These are phyloP conservation scores for Chaetomium fimeti DNA, from an alignment of 495 filamentous ascomycete genomes.

Conservation along the genomic window DNA sequence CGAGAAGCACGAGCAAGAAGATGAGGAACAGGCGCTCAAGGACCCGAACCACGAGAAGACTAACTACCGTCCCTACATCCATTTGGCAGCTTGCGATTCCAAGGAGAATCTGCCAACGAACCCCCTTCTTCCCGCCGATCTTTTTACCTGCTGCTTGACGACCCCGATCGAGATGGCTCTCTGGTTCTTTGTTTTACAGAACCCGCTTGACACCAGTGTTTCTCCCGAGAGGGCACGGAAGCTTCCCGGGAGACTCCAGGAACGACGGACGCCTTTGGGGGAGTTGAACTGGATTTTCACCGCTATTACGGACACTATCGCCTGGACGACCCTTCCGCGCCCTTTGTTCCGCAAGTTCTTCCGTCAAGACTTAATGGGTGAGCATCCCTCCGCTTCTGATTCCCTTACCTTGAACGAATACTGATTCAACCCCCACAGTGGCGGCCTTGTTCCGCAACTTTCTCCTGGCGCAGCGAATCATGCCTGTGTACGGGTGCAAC, in stretches of 20 bases:
- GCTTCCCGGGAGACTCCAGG: constrained; percentile 80
- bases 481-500: constrained; percentile 92
- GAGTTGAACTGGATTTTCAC: constrained; percentile 99
- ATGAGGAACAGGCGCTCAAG: constrained; percentile 64
- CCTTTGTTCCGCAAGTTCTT: constrained; percentile 95
- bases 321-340: constrained; percentile 90
- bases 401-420: neutral
- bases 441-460: constrained; percentile 96
- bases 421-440: constrained; percentile 44
- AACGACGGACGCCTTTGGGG: constrained; percentile 90
- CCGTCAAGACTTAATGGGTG: constrained; percentile 88
- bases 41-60: constrained; percentile 72
- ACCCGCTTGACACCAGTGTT: constrained; percentile 73
- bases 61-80: constrained; percentile 69
- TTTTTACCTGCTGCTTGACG: constrained; percentile 94
- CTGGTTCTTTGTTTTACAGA: constrained; percentile 90
- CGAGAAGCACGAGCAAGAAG: constrained; percentile 87
- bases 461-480: constrained; percentile 87
- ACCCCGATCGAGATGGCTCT: constrained; percentile 96
- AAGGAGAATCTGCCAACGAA: constrained; percentile 96
- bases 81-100: constrained; percentile 86
- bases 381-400: neutral
- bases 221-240: constrained; percentile 76
- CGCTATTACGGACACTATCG: constrained; percentile 97
- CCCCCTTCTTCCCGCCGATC: constrained; percentile 86